These are phyloP conservation scores for Coprinopsis sp. DNA, from an alignment of 768 basidiomycete species.

Conservation along the genomic window DNA sequence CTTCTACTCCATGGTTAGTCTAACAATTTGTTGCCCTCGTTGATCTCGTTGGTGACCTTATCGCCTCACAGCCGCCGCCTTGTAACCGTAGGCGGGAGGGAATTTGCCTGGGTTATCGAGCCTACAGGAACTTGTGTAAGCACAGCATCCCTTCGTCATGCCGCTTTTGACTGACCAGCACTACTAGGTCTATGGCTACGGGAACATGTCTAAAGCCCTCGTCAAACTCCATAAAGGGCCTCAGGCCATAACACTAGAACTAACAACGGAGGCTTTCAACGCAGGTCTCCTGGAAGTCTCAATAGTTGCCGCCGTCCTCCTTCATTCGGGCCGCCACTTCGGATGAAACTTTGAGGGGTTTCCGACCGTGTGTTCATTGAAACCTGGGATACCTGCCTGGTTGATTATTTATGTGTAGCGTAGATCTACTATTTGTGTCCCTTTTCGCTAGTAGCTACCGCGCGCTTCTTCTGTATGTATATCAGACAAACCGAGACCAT, in stretches of 20 bases:
- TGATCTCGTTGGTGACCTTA: not conserved
- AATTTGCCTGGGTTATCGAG: not conserved
- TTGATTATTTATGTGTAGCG: no score
- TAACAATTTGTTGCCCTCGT: not conserved
- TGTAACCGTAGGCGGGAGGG: conserved; percentile 2
- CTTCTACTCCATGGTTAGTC: conserved; percentile 36
- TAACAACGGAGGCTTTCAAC: conserved; percentile 43
- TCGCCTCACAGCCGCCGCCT: not conserved
- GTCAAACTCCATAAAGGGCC: conserved; percentile 31
- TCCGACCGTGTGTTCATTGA: no score
- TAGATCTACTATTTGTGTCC: no score
- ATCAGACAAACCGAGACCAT: no score
- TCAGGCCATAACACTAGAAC: conserved; percentile 36
- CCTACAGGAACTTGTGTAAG: conserved; percentile 4
- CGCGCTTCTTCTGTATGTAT: no score
- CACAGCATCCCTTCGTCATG: not conserved
- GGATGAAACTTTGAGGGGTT: conserved; percentile 28
- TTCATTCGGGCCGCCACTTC: conserved; percentile 42
- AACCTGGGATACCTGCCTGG: no score
- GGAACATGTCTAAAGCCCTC: not conserved
- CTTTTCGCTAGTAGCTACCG: no score
- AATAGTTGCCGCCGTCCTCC: conserved; percentile 40
- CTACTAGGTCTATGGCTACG: conserved; percentile 1
- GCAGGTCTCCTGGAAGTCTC: conserved; percentile 40
- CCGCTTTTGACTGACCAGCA: not conserved